Evolutionary conservation across 2,329 filamentous ascomycete genomes (phyloP).

Genomic region (Metarhizium guizhouense): DNA sequence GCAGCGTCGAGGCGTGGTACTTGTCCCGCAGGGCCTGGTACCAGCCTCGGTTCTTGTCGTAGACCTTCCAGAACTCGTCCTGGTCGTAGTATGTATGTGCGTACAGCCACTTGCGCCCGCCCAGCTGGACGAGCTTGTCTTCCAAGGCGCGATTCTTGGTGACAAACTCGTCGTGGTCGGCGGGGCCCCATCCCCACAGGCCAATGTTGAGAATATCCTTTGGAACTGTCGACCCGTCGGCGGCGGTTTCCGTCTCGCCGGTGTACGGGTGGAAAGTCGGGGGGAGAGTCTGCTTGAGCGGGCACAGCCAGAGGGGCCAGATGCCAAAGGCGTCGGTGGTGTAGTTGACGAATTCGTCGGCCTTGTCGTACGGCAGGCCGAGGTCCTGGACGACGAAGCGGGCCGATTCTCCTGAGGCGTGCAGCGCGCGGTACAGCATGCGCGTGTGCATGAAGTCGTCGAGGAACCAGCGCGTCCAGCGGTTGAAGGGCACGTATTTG

Average conservation of each 20-base stretch:
- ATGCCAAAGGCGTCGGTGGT: constrained; percentile 40
- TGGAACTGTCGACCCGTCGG: constrained; percentile 9
- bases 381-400: constrained; percentile 64
- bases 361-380: constrained; percentile 43
- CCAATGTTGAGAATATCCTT: constrained; percentile 50
- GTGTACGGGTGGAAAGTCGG: constrained; percentile 50
- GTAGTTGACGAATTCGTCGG: constrained; percentile 47
- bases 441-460: constrained; percentile 67
- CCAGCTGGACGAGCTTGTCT: constrained; percentile 55
- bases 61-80: constrained; percentile 59
- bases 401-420: constrained; percentile 55
- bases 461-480: constrained; percentile 56
- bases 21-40: constrained; percentile 55
- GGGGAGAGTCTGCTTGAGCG: constrained; percentile 36
- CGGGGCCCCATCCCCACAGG: constrained; percentile 73
- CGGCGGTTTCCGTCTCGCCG: constrained; percentile 20
- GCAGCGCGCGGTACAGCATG: constrained; percentile 65
- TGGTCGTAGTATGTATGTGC: constrained; percentile 78
- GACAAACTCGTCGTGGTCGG: constrained; percentile 50
- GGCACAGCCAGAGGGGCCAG: constrained; percentile 54
- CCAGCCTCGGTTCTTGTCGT: constrained; percentile 40
- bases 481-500: constrained; percentile 53
- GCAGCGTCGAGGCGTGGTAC: constrained; percentile 53
- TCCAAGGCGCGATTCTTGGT: constrained; percentile 63
- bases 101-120: constrained; percentile 81